A percentile compares a stretch with the other conserved stretches of the same genome.
phyloP scores from a whole-genome alignment of 495 filamentous ascomycete genomes.

The Cladorrhinum samala region DNA sequence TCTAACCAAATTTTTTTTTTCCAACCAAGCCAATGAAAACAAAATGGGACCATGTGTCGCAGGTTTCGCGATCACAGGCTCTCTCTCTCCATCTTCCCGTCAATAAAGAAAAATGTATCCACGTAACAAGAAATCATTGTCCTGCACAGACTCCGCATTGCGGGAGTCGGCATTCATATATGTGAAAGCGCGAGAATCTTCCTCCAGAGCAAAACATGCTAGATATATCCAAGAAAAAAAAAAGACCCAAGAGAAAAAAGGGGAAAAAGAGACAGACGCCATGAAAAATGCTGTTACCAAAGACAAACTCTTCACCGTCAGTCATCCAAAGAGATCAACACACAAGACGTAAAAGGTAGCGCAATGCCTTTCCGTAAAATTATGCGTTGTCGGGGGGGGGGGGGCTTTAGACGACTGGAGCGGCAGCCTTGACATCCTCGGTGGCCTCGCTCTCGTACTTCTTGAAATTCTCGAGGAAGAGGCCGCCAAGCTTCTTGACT shows the following conservation, averaged over 20 bases:
- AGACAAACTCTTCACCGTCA: background rate
- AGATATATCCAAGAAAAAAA: background rate
- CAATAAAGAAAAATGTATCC: no score
- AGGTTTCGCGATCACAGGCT: background rate
- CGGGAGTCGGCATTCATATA: background rate
- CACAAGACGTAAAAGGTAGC: background rate
- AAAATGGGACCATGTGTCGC: background rate
- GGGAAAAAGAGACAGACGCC: no score
- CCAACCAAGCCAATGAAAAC: background rate
- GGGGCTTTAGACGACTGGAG: slow-evolving; percentile 41
- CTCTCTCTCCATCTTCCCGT: no score
- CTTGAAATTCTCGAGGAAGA: slow-evolving; percentile 94
- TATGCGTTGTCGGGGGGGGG: background rate
- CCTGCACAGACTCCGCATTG: background rate
- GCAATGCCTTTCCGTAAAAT: background rate
- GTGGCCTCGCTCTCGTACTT: slow-evolving; percentile 33
- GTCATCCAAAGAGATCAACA: background rate
- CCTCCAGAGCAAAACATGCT: background rate
- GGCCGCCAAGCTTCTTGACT: slow-evolving; percentile 75
- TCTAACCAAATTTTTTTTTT: background rate
- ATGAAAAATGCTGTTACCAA: background rate
- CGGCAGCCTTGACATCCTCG: slow-evolving; percentile 49
- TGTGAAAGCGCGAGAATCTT: no score
- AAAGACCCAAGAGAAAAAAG: background rate
- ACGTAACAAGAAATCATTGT: background rate